A percentile compares a stretch with the other conserved stretches of the same genome.
These are phyloP conservation scores for thale cress (Arabidopsis thaliana) DNA, from an alignment of 345 rosid species.

Conservation along the genomic window DNA sequence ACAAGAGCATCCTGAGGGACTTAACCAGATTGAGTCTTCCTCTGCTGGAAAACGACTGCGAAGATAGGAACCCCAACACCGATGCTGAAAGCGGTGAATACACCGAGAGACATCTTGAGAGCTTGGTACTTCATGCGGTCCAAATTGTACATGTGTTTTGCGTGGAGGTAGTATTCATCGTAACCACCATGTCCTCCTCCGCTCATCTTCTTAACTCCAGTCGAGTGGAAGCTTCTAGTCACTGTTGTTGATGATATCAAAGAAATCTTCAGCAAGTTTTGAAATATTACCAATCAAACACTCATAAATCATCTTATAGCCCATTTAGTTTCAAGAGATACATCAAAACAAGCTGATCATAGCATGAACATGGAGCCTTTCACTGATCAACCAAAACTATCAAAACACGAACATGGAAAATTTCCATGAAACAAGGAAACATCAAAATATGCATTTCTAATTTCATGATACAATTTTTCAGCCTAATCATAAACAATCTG, in stretches of 20 bases:
- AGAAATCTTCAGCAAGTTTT: neutral
- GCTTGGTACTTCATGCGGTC: slow-evolving; percentile 84
- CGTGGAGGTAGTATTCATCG: slow-evolving; percentile 78
- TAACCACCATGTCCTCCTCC: slow-evolving; percentile 77
- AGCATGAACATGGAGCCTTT: neutral
- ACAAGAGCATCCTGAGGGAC: neutral
- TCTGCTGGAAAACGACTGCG: slow-evolving; percentile 97
- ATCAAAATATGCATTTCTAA: neutral
- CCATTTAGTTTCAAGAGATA: neutral
- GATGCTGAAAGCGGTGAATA: slow-evolving; percentile 86
- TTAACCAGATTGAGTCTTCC: slow-evolving; percentile 77
- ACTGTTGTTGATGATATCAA: slow-evolving; percentile 16
- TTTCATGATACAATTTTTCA: neutral
- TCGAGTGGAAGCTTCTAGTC: slow-evolving; percentile 45
- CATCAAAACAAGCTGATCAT: neutral
- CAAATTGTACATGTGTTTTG: slow-evolving; percentile 99
- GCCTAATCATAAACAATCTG: neutral
- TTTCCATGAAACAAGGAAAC: slow-evolving; percentile 12
- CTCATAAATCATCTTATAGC: neutral
- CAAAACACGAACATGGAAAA: neutral
- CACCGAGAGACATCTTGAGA: slow-evolving; percentile 84
- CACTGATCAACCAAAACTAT: neutral
- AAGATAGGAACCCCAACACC: slow-evolving; percentile 84
- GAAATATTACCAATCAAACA: neutral
- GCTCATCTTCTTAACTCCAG: slow-evolving; percentile 50